Evolutionary conservation across 441 rosid species (phyloP).

Genomic region (Capsella rubella): DNA sequence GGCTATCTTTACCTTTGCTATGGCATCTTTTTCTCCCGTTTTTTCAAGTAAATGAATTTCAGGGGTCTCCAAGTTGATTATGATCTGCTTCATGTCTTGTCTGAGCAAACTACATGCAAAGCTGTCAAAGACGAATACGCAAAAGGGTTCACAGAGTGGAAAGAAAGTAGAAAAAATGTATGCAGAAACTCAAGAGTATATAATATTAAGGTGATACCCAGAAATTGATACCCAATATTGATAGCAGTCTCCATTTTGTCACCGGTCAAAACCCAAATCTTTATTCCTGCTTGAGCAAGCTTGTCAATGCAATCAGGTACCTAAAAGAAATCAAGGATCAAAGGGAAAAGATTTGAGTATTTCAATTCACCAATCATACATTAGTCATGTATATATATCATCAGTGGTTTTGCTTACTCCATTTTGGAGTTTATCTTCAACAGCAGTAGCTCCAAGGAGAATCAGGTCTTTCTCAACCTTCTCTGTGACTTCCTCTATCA

Average conservation of each 20-base stretch:
- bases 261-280: conserved; percentile 98
- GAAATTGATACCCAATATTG: conserved; percentile 78
- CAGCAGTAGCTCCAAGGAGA: conserved; percentile 95
- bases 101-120: conserved; percentile 95
- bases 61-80: conserved; percentile 76
- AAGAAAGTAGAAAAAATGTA: conserved; percentile 3
- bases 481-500: conserved; percentile 74
- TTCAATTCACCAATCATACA: background rate
- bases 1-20: conserved; percentile 51
- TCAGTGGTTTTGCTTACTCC: conserved; percentile 61
- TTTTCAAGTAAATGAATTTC: conserved; percentile 66
- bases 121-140: conserved; percentile 56
- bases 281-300: conserved; percentile 97
- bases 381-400: conserved; percentile 8
- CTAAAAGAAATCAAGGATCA: conserved; percentile 43
- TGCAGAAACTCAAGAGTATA: conserved; percentile 15
- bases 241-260: conserved; percentile 99
- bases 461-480: conserved; percentile 75
- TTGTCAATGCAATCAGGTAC: conserved; percentile 99
- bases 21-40: conserved; percentile 68
- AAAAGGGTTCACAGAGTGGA: conserved; percentile 38
- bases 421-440: conserved; percentile 93
- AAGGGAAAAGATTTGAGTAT: background rate
- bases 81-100: conserved; percentile 91
- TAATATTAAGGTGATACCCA: conserved; percentile 20